Evolutionary conservation across 139 green algal genomes (phyloP).

Genomic region (Diplosphaera chodatii): DNA sequence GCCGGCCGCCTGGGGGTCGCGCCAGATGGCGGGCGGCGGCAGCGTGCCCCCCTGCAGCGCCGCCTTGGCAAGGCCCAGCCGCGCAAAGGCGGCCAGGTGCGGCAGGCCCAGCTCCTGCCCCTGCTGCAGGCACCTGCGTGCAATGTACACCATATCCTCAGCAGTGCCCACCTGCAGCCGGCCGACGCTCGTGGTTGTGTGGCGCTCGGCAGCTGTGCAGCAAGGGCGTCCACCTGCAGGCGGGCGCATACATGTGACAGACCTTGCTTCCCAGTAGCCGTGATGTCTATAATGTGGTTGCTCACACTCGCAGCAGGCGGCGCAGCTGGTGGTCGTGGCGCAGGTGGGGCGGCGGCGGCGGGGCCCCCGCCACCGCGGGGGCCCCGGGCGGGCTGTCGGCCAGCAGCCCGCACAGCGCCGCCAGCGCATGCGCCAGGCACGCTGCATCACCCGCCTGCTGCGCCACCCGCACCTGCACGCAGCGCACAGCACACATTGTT

Average conservation of each 20-base stretch:
- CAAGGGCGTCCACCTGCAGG: too few species aligned
- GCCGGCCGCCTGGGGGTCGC: neutral
- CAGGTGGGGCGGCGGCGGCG: slow-evolving; percentile 10
- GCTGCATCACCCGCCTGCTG: slow-evolving; percentile 40
- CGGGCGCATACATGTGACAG: too few species aligned
- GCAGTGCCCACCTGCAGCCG: too few species aligned
- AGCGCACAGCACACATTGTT: too few species aligned
- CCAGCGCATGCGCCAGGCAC: slow-evolving; percentile 26
- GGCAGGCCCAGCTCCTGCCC: slow-evolving; percentile 41
- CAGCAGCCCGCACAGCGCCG: slow-evolving; percentile 8
- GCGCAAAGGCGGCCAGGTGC: slow-evolving; percentile 43
- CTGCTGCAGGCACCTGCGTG: slow-evolving; percentile 30
- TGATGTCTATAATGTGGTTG: neutral
- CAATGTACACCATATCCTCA: too few species aligned
- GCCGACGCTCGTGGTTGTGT: too few species aligned
- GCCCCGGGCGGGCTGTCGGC: slow-evolving; percentile 4
- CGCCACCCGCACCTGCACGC: slow-evolving; percentile 15
- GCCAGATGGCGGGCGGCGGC: neutral
- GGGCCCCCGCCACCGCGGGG: slow-evolving; percentile 11
- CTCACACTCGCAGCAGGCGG: slow-evolving; percentile 38
- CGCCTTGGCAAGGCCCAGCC: slow-evolving; percentile 39
- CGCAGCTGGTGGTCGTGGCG: slow-evolving; percentile 45
- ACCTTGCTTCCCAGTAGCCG: neutral
- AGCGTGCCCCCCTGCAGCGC: slow-evolving; percentile 15
- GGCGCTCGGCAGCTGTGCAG: too few species aligned